phyloP scores from a whole-genome alignment of 768 basidiomycete genomes.

The Hypsizygus marmoreus region DNA sequence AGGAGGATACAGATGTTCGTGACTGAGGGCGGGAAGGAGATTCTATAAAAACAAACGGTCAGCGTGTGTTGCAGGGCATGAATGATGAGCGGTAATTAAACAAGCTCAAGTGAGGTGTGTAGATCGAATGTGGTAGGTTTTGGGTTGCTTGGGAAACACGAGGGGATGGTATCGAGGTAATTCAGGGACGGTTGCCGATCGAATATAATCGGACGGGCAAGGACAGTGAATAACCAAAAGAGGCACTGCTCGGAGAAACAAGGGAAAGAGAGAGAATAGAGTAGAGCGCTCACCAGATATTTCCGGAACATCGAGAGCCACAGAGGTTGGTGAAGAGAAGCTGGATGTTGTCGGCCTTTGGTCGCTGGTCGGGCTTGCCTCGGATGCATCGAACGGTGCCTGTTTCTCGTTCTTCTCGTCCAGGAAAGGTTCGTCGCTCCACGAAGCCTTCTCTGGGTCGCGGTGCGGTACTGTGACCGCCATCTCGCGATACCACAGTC shows the following conservation, averaged over 20 bases:
- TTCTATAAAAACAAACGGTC: background rate
- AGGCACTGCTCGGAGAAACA: no score
- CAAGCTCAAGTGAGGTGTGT: constrained; percentile 2
- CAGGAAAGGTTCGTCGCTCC: constrained; percentile 8
- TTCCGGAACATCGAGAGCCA: no score
- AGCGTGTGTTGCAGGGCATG: constrained; percentile 2
- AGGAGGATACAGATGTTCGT: background rate
- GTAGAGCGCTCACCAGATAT: constrained; percentile 8
- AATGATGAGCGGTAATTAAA: constrained; percentile 3
- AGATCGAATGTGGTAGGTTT: background rate
- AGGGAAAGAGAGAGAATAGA: background rate
- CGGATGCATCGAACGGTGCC: background rate
- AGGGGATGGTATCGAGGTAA: background rate
- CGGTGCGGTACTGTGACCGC: constrained; percentile 36
- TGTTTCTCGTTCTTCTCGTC: constrained; percentile 13
- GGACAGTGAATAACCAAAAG: background rate
- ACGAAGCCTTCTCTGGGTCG: constrained; percentile 14
- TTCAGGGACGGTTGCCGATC: constrained; percentile 8
- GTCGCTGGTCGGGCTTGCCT: background rate
- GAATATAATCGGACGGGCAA: background rate
- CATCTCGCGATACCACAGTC: constrained; percentile 76
- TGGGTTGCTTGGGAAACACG: background rate
- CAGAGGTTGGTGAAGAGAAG: background rate
- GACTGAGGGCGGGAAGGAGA: constrained; percentile 1
- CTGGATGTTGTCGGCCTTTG: background rate